Evolutionary conservation across 2,329 filamentous ascomycete genomes (phyloP).

Genomic region (Cadophora sp.): DNA sequence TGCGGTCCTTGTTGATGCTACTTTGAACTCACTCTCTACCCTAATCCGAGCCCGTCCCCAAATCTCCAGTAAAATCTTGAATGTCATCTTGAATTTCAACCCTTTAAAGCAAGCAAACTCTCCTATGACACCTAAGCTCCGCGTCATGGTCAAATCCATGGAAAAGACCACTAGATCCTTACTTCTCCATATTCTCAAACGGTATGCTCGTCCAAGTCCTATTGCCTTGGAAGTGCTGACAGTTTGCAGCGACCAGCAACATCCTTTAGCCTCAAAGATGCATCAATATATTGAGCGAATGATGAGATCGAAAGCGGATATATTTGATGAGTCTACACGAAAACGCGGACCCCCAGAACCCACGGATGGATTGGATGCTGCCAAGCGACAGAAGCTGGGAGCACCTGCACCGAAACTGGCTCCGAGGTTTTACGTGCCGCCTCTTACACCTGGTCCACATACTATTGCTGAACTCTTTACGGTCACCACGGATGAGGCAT

Average conservation of each 20-base stretch:
- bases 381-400: conserved; percentile 81
- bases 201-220: conserved; percentile 54
- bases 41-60: conserved; percentile 82
- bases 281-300: conserved; percentile 87
- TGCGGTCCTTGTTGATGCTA: conserved; percentile 86
- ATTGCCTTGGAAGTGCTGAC: conserved; percentile 37
- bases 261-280: conserved; percentile 77
- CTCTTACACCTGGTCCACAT: conserved; percentile 76
- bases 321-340: conserved; percentile 78
- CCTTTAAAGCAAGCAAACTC: conserved; percentile 81
- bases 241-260: conserved; percentile 74
- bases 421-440: conserved; percentile 56
- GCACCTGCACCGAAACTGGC: conserved; percentile 49
- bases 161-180: conserved; percentile 90
- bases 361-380: conserved; percentile 72
- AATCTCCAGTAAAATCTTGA: conserved; percentile 84
- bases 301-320: conserved; percentile 77
- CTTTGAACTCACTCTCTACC: conserved; percentile 84
- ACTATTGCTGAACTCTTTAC: conserved; percentile 87
- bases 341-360: conserved; percentile 80
- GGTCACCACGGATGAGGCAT: conserved; percentile 75
- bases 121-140: conserved; percentile 78
- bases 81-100: conserved; percentile 88
- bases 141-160: conserved; percentile 89
- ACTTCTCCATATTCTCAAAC: conserved; percentile 81